phyloP scores from a whole-genome alignment of 192 early-diverging fungal genomes.

The Rhizoclosmatium sp. region DNA sequence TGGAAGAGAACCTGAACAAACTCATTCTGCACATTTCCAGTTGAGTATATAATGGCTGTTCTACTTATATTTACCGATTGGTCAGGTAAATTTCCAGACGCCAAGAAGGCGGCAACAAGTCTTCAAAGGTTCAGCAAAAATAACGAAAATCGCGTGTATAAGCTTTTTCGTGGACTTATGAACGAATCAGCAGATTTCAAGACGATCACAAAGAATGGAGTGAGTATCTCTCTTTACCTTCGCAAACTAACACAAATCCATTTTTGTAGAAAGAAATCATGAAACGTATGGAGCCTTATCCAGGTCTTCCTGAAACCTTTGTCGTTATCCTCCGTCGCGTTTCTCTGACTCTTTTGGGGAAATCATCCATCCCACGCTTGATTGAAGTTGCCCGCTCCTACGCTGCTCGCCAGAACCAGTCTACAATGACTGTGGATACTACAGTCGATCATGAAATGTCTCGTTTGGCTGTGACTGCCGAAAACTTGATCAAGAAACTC shows the following conservation, averaged over 20 bases:
- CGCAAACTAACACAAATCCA: not conserved
- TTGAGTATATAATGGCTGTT: not conserved
- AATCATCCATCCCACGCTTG: slow-evolving; percentile 67
- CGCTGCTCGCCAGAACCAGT: not conserved
- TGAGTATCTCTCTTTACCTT: slow-evolving; percentile 45
- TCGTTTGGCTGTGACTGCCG: slow-evolving; percentile 49
- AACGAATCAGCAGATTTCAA: slow-evolving; percentile 73
- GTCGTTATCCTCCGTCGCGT: slow-evolving; percentile 77
- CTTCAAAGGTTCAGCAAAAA: slow-evolving; percentile 76
- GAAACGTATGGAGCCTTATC: slow-evolving; percentile 69
- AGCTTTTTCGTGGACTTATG: slow-evolving; percentile 76
- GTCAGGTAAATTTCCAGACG: slow-evolving; percentile 66
- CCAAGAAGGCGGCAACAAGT: slow-evolving; percentile 62
- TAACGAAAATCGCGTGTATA: slow-evolving; percentile 72
- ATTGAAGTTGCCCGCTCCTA: slow-evolving; percentile 49
- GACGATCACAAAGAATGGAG: slow-evolving; percentile 69
- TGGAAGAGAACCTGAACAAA: slow-evolving; percentile 58
- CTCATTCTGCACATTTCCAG: slow-evolving; percentile 64
- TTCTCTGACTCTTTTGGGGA: slow-evolving; percentile 77
- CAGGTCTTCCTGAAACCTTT: slow-evolving; percentile 74
- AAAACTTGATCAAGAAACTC: slow-evolving; percentile 62
- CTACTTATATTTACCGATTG: slow-evolving; percentile 21
- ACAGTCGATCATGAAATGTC: slow-evolving; percentile 28
- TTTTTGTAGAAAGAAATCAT: slow-evolving; percentile 68
- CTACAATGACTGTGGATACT: slow-evolving; percentile 36